Evolutionary conservation across 805 yeast species (phyloP), one percentile per base, ranked within the genome.

Genomic region (Phaffomyces antillensis): DNA sequence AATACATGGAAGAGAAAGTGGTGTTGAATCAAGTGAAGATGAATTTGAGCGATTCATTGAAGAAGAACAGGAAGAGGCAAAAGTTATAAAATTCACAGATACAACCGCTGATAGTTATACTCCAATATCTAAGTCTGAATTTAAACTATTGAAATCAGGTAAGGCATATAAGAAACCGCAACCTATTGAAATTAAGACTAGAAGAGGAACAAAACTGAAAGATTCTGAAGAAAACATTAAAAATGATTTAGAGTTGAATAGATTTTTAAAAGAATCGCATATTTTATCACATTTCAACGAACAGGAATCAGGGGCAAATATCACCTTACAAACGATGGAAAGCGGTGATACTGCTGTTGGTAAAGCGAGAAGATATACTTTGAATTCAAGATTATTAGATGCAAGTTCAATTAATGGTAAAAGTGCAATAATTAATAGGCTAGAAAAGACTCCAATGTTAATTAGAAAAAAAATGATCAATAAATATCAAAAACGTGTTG

Each of bases 391-490:
- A 45, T 64, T 86, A 45, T 63, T 75, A 13, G 62, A 67, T 11
- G 49, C 79, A 2, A 72, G 86, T 0, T 54, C 68, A 7, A 59
- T 68, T 0, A 72, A 74, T 47, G 83, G 73, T 15, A 43, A 44
- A 37, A 41, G 40, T 3, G 62, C 59, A 26, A 54, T 54, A 49
- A 36, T 42, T 39, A 40, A 47, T 32, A 76, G 67, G 43, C 62
- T 83, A 32, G 93, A 86, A 52, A 85, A 81, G 42, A 86, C 88
- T 78, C 96, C 98, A 18, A 90, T 93, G 89, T 62, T 76, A 17
- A 79, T 88, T 71, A 75, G 97, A 45, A 86, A 85, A 58, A 96
- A 96, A 3, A 84, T 90, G 82, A 68, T 86, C 24, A 65, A 70
- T 32, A 73, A 80, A 38, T 75, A 81, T 39, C 64, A 73, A 32